These are phyloP conservation scores for Backusella circina DNA, from an alignment of 192 early-diverging fungal species.

Conservation along the genomic window DNA sequence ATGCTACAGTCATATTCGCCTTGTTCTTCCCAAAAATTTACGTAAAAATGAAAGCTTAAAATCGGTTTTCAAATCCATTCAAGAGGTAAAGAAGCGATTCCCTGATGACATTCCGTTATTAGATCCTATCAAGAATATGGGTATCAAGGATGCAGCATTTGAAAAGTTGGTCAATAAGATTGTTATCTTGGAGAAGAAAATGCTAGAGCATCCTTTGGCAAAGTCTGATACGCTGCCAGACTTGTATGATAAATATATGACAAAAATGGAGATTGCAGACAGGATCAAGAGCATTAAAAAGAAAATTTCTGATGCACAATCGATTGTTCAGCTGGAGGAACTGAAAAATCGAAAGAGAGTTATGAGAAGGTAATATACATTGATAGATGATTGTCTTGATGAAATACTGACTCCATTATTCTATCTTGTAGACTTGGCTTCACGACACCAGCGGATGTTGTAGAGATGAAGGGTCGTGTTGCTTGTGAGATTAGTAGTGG, in stretches of 20 bases:
- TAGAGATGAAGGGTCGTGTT: constrained; percentile 96
- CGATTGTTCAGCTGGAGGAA: constrained; percentile 90
- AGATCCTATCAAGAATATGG: constrained; percentile 89
- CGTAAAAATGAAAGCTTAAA: constrained; percentile 53
- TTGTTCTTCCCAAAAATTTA: constrained; percentile 72
- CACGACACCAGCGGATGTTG: constrained; percentile 76
- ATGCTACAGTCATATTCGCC: constrained; percentile 69
- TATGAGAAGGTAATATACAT: constrained; percentile 59
- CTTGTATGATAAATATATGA: constrained; percentile 59
- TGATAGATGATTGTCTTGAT: neutral
- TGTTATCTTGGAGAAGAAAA: constrained; percentile 63
- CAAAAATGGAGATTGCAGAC: constrained; percentile 56
- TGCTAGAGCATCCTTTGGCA: constrained; percentile 60
- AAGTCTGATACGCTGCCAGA: constrained; percentile 48
- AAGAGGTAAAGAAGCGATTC: constrained; percentile 71
- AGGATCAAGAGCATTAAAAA: constrained; percentile 68
- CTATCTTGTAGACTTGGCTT: constrained; percentile 62
- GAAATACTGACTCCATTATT: neutral
- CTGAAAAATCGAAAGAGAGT: constrained; percentile 88
- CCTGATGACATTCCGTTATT: constrained; percentile 75
- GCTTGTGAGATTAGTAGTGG: constrained; percentile 96
- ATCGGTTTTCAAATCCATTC: constrained; percentile 59
- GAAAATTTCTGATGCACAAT: constrained; percentile 71
- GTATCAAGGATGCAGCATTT: constrained; percentile 76
- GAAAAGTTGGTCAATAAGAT: constrained; percentile 73